A percentile compares a stretch with the other conserved stretches of the same genome.
phyloP scores from a whole-genome alignment of 768 basidiomycete species.

The Agaricus sinodeliciosus region DNA sequence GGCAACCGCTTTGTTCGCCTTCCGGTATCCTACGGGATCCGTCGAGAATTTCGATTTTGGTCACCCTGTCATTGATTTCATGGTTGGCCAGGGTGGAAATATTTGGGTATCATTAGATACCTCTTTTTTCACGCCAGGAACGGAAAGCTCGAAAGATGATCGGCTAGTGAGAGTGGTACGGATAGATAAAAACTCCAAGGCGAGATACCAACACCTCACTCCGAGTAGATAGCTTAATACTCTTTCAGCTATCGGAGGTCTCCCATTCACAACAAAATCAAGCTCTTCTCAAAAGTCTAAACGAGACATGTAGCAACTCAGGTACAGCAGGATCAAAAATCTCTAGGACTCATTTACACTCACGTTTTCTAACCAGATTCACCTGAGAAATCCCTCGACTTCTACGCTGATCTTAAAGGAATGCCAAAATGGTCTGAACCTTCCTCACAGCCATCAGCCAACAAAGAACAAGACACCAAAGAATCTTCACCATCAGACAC shows the following conservation, averaged over 20 bases:
- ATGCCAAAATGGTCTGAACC: constrained; percentile 10
- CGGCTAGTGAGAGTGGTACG: background rate
- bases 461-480: background rate
- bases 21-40: constrained; percentile 19
- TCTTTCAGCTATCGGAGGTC: background rate
- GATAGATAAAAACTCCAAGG: background rate
- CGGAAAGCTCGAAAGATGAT: background rate
- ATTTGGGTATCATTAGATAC: constrained; percentile 8
- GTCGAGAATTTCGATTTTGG: constrained; percentile 43
- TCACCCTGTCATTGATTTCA: constrained; percentile 57
- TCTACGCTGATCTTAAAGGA: constrained; percentile 7
- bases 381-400: constrained; percentile 1
- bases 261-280: background rate
- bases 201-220: background rate
- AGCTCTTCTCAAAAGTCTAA: background rate
- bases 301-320: background rate
- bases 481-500: background rate
- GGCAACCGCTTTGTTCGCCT: constrained; percentile 60
- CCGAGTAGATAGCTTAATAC: too few species aligned
- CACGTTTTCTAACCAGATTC: background rate
- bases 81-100: constrained; percentile 3
- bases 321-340: background rate
- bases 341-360: background rate
- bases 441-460: background rate
- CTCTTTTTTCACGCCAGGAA: background rate